Base-by-base conservation (phyloP, 2,329 filamentous ascomycete species). In the Paecilomyces sp. region DNA sequence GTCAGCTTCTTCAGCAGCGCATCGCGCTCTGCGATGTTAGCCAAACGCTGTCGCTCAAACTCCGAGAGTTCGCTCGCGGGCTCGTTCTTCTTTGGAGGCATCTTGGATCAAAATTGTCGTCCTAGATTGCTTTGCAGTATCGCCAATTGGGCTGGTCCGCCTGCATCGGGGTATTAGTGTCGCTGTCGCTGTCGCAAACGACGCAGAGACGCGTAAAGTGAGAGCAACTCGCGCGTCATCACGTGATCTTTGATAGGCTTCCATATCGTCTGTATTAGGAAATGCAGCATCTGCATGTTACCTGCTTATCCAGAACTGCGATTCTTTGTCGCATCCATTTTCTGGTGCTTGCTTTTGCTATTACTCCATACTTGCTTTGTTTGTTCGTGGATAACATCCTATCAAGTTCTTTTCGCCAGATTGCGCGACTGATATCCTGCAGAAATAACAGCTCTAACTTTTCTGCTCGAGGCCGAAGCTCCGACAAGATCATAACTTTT, bases 11-110 rank as follows among this genome's bases (percentile, higher is more conserved):
- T 89, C 0, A 97, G 76, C 0, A 96, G 82, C 71, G 88, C 90
- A 74, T 93, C 88, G 67, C 95, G 94, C 58, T 90, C 87, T 0
- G 88, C 90, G 50, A 96, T 95, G 65, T 96, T 96, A 62, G 92
- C 91, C 15, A 91, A 84, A 0, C 92, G 84, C 66, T 90, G 87
- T 67, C 88, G 87, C 80, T 96, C 92, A 74, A 96, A 97, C 47
- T 91, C 90, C 74, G 90, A 95, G 67, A 95, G 79, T 36, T 83
- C 83, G 31, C 77, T 72, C 67, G 82, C 24, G 13, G 60, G 69
- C 13, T 74, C 74, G 50, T 80, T 63, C 41, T 70, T 68, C 5
- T 64, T 76, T 1, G 77, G 71, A 1, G 82, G 73, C 82, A 86
- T 85, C 36, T 72, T 61, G 63, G 56, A 28, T 28, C 1, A 28